Evolutionary conservation across 2,329 filamentous ascomycete genomes (phyloP).

Genomic region (Coniella vitis): DNA sequence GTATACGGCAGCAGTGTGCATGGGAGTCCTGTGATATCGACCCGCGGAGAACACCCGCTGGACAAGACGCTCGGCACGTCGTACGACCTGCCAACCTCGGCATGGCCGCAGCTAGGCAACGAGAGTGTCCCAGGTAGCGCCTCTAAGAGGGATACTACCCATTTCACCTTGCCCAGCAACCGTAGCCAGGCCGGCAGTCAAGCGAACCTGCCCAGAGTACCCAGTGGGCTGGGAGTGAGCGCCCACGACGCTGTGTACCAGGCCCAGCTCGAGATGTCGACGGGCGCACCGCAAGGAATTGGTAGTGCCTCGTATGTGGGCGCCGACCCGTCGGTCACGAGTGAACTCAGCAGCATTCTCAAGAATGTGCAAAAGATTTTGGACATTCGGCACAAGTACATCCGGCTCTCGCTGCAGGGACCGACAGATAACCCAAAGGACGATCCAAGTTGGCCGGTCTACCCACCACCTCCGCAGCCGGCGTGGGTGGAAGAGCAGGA

Average conservation of each 20-base stretch:
- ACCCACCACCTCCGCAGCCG: conserved; percentile 85
- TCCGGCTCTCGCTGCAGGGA: conserved; percentile 75
- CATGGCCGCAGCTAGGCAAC: conserved; percentile 13
- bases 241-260: conserved; percentile 21
- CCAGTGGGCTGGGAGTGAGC: conserved; percentile 10
- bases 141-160: conserved; percentile 15
- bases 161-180: conserved; percentile 11
- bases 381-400: conserved; percentile 82
- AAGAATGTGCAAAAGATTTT: conserved; percentile 86
- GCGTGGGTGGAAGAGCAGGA: conserved; percentile 64
- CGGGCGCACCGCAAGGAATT: conserved; percentile 48
- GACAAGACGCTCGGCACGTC: conserved; percentile 11
- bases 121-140: conserved; percentile 12
- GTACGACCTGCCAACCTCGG: conserved; percentile 8
- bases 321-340: conserved; percentile 71
- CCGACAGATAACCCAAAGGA: conserved; percentile 84
- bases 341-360: conserved; percentile 81
- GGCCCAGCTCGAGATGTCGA: conserved; percentile 14
- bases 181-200: conserved; percentile 15
- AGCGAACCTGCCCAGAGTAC: conserved; percentile 3
- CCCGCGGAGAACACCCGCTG: conserved; percentile 5
- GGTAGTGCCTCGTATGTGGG: conserved; percentile 62
- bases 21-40: conserved; percentile 37
- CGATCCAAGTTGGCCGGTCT: conserved; percentile 74
- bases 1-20: conserved; percentile 34